Percentiles rank a stretch among this genome's conserved stretches.
Conservation (phyloP, 148 eudicot species). For the Euryodendron excelsum region DNA sequence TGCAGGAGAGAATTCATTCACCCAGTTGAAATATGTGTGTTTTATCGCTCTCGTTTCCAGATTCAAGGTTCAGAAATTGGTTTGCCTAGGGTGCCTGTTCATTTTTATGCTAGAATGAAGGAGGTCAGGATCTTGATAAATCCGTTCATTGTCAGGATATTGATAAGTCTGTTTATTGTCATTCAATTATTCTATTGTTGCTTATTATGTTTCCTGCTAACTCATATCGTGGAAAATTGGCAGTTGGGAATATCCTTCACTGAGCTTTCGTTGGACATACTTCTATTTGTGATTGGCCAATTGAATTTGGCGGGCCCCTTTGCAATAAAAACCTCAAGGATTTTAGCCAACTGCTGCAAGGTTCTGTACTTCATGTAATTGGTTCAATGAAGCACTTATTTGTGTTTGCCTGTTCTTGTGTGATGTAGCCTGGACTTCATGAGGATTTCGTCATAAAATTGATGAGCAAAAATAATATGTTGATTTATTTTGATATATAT, state of each 20-base stretch:
- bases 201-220: conserved; percentile 3
- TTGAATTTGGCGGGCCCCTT: conserved; percentile 92
- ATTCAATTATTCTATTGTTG: neutral
- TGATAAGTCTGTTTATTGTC: conserved; percentile 15
- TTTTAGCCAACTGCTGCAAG: conserved; percentile 92
- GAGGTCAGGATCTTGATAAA: conserved; percentile 49
- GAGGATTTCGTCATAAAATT: no score
- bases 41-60: conserved; percentile 49
- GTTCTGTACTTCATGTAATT: conserved; percentile 29
- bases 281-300: conserved; percentile 72
- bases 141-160: conserved; percentile 18
- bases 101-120: conserved; percentile 60
- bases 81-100: conserved; percentile 40
- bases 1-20: conserved; percentile 77
- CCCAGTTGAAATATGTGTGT: conserved; percentile 63
- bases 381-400: conserved; percentile 5
- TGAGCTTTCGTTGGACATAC: conserved; percentile 81
- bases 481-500: no score
- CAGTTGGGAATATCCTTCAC: conserved; percentile 70
- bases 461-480: no score
- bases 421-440: no score
- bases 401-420: neutral
- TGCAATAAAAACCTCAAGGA: conserved; percentile 56
- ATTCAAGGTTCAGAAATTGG: conserved; percentile 38
- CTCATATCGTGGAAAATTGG: conserved; percentile 26